These are phyloP conservation scores for Besnoitia besnoiti DNA, from an alignment of 169 alveolate species.

Conservation along the genomic window DNA sequence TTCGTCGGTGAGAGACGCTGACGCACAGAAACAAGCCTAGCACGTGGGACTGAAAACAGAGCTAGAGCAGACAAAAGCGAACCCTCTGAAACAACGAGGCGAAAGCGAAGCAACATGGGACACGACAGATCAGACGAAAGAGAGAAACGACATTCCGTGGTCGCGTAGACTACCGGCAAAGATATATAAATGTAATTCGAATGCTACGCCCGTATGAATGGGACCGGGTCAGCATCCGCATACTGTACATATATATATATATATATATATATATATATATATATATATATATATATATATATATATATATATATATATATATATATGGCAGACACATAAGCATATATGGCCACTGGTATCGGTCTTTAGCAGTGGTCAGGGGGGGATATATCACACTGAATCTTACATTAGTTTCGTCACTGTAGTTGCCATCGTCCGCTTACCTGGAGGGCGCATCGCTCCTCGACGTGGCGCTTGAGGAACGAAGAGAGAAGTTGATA, in stretches of 20 bases:
- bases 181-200: neutral
- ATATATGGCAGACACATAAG: no score
- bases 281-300: no score
- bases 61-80: neutral
- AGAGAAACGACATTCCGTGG: neutral
- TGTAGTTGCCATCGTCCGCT: no score
- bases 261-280: no score
- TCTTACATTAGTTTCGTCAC: no score
- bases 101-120: neutral
- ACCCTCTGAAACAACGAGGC: neutral
- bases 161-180: neutral
- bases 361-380: no score
- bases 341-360: no score
- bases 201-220: no score
- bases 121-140: neutral
- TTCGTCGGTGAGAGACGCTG: neutral
- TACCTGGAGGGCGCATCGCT: slow-evolving; percentile 10
- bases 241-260: no score
- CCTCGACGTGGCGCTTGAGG: neutral
- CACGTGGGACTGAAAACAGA: no score
- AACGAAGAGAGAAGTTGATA: slow-evolving; percentile 6
- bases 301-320: no score
- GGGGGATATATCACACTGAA: no score
- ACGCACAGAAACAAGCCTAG: neutral
- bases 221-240: neutral